These are phyloP conservation scores for Pseudognaphalium luteoalbum DNA, from an alignment of 129 eudicot genomes.

Conservation along the genomic window DNA sequence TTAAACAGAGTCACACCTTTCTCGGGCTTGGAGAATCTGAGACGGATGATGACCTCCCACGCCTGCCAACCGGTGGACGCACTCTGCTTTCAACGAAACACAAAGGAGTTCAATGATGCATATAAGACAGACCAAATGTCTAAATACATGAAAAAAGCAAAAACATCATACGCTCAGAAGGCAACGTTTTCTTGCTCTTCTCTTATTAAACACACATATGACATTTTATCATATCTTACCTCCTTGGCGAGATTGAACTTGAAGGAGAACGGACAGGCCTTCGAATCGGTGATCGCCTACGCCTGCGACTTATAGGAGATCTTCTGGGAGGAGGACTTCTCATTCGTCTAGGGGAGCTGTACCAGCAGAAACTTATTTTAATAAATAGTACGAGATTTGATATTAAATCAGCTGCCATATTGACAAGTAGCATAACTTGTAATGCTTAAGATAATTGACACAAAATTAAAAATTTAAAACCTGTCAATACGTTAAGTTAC, in stretches of 20 bases:
- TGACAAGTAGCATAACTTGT: not conserved
- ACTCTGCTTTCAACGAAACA: conserved; percentile 40
- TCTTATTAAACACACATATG: not conserved
- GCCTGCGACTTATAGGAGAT: conserved; percentile 81
- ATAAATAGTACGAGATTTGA: too few species aligned
- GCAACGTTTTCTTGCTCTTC: not conserved
- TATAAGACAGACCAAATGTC: not conserved
- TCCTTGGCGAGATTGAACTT: conserved; percentile 76
- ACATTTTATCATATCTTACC: conserved; percentile 40
- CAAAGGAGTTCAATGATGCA: not conserved
- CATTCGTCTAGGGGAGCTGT: conserved; percentile 58
- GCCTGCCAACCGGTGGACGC: conserved; percentile 50
- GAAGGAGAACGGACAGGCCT: conserved; percentile 75
- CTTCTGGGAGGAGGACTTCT: conserved; percentile 97
- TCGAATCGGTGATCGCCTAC: conserved; percentile 76
- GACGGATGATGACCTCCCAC: conserved; percentile 77
- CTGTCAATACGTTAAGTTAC: too few species aligned
- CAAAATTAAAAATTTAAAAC: too few species aligned
- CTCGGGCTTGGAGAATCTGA: conserved; percentile 89
- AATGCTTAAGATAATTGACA: too few species aligned
- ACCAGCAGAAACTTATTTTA: not conserved
- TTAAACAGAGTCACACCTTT: conserved; percentile 51
- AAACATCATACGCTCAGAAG: not conserved
- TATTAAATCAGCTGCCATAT: too few species aligned
- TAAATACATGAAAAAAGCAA: not conserved